phyloP scores from a whole-genome alignment of 352 stramenopile genomes.

The Pythium chondricola region DNA sequence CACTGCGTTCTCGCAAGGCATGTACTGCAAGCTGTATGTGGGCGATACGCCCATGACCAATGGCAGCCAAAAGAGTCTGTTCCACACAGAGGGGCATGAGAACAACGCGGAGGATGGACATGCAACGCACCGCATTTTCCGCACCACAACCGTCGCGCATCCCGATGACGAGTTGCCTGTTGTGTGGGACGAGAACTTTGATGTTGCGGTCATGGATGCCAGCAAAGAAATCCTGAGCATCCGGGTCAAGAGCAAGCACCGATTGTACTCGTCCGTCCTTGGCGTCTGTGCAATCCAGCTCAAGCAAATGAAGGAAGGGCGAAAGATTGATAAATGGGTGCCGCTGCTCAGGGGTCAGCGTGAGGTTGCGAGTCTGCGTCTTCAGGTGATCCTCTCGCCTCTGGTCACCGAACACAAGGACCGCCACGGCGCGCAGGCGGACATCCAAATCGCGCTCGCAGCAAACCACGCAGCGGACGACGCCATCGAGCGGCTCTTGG shows the following conservation, averaged over 20 bases:
- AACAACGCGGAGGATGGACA: slow-evolving; percentile 9
- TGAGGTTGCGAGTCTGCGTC: slow-evolving; percentile 16
- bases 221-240: slow-evolving; percentile 19
- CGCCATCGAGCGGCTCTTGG: slow-evolving; percentile 51
- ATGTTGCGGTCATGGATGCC: slow-evolving; percentile 28
- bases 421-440: slow-evolving; percentile 14
- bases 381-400: slow-evolving; percentile 19
- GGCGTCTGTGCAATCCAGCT: slow-evolving; percentile 19
- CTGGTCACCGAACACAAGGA: neutral
- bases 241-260: slow-evolving; percentile 21
- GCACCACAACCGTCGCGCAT: slow-evolving; percentile 27
- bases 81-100: slow-evolving; percentile 18
- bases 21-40: slow-evolving; percentile 68
- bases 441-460: slow-evolving; percentile 36
- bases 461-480: slow-evolving; percentile 54
- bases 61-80: slow-evolving; percentile 32
- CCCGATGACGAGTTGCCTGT: slow-evolving; percentile 1
- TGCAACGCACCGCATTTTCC: slow-evolving; percentile 42
- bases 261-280: slow-evolving; percentile 9
- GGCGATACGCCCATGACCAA: slow-evolving; percentile 39
- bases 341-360: slow-evolving; percentile 16
- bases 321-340: slow-evolving; percentile 17
- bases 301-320: slow-evolving; percentile 12
- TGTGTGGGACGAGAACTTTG: slow-evolving; percentile 54
- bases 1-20: slow-evolving; percentile 42